Conservation (phyloP, 192 early-diverging fungal species). For the Pilaira anomala region DNA sequence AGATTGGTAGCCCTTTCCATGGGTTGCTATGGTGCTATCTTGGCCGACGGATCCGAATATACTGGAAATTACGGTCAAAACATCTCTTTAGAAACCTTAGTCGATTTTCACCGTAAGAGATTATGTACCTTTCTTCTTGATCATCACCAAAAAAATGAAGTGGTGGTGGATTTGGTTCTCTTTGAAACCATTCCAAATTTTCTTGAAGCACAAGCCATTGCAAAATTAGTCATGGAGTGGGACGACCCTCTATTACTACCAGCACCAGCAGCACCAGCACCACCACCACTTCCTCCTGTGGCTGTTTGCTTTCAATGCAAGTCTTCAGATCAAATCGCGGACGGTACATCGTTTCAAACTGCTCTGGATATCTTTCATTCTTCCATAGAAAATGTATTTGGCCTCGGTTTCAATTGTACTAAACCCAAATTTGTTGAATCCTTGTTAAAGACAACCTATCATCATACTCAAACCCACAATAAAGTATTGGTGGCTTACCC, state of each 20-base stretch:
- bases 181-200: slow-evolving; percentile 70
- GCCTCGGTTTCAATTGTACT: slow-evolving; percentile 66
- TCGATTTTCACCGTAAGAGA: slow-evolving; percentile 52
- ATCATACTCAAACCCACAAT: not conserved
- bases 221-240: slow-evolving; percentile 32
- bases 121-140: slow-evolving; percentile 39
- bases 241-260: slow-evolving; percentile 3
- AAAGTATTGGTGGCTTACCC: slow-evolving; percentile 54
- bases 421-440: slow-evolving; percentile 38
- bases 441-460: slow-evolving; percentile 12
- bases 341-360: slow-evolving; percentile 49
- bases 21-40: slow-evolving; percentile 63
- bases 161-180: slow-evolving; percentile 53
- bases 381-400: slow-evolving; percentile 34
- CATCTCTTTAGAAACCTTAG: slow-evolving; percentile 35
- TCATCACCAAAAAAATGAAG: not conserved
- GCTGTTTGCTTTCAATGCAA: slow-evolving; percentile 61
- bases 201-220: slow-evolving; percentile 52
- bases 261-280: not conserved
- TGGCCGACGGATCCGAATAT: slow-evolving; percentile 64
- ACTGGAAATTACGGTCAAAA: slow-evolving; percentile 56
- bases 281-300: slow-evolving; percentile 33
- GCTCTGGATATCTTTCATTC: slow-evolving; percentile 35
- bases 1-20: slow-evolving; percentile 54
- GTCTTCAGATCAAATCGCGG: slow-evolving; percentile 29